Evolutionary conservation across 305 asterid genomes (phyloP), one percentile per base, ranked within the genome.

Genomic region (Striga hermonthica): DNA sequence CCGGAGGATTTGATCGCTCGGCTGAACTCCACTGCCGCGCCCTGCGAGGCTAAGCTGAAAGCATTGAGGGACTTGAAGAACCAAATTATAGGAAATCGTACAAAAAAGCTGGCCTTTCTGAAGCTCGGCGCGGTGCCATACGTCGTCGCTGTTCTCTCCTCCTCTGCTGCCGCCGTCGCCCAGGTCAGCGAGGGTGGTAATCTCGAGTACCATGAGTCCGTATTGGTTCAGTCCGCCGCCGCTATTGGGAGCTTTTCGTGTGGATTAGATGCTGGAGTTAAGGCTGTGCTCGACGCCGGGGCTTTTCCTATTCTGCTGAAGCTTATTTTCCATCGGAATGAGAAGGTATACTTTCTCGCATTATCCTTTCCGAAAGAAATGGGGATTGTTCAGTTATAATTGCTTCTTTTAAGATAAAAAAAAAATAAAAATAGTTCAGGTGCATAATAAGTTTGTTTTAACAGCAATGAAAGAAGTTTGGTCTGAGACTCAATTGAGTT

Each of bases 161-260:
- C 85, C 39, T 68, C 80, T 58, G 56, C 77, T 55, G 59, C 78
- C 41, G 37, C 82, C 16, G 50, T 73, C 74, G 65, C 67, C 31
- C 31, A 22, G 31, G 31, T 22, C 74, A 68, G 31, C 16, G 67
- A 28, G 14, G 73, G 73, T 12, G 84, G 50, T 31, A 62, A 45
- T 67, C 71, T 70, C 38, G 93, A 79, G 60, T 76, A 72, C 52
- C 80, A 75, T 7, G 95, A 83, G 47, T 70, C 84, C 15, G 70
- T 86, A 0, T 69, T 90, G 74, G 75, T 93, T 75, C 96, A 93
- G 75, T 81, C 92, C 4, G 96, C 95, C 5, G 97, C 95, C 6
- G 84, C 77, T 10, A 77, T 90, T 14, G 99, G 97, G 38, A 93
- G 99, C 85, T 93, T 93, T 54, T 95, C 99, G 22, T 93, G 97